Conservation (phyloP, 116 monocot species). For the Zostera marina region DNA sequence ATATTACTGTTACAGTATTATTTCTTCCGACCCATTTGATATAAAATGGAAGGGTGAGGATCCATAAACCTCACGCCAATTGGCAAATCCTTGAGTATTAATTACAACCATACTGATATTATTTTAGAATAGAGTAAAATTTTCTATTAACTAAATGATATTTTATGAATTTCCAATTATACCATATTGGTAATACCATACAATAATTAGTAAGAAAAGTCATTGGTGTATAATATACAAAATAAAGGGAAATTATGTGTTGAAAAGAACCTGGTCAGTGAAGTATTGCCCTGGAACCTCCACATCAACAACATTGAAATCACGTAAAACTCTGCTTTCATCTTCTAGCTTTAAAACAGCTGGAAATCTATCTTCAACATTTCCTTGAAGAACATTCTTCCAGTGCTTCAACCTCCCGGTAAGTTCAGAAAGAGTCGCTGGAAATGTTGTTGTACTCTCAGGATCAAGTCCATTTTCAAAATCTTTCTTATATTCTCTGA, state of each 20-base stretch:
- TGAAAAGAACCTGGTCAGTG: constrained; percentile 67
- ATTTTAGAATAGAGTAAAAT: no score
- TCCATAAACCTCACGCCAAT: no score
- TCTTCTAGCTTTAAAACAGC: constrained; percentile 92
- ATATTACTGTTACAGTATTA: no score
- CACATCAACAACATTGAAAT: constrained; percentile 97
- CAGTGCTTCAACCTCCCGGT: constrained; percentile 91
- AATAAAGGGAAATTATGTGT: neutral
- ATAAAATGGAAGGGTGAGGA: no score
- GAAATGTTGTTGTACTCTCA: constrained; percentile 83
- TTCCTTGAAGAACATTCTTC: constrained; percentile 98
- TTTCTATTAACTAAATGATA: no score
- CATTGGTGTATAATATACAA: neutral
- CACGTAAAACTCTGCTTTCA: constrained; percentile 86
- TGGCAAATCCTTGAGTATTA: no score
- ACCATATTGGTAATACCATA: no score
- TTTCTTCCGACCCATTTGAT: no score
- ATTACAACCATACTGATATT: no score
- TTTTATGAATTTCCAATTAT: no score
- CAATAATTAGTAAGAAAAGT: no score
- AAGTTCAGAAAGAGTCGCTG: constrained; percentile 65
- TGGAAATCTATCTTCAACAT: constrained; percentile 96
- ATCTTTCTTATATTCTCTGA: constrained; percentile 90
- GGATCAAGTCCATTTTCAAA: constrained; percentile 98
- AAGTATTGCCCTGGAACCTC: constrained; percentile 98